Evolutionary conservation across 768 basidiomycete genomes (phyloP), one percentile per base, ranked within the genome.

Genomic region (Lactarius deliciosus): DNA sequence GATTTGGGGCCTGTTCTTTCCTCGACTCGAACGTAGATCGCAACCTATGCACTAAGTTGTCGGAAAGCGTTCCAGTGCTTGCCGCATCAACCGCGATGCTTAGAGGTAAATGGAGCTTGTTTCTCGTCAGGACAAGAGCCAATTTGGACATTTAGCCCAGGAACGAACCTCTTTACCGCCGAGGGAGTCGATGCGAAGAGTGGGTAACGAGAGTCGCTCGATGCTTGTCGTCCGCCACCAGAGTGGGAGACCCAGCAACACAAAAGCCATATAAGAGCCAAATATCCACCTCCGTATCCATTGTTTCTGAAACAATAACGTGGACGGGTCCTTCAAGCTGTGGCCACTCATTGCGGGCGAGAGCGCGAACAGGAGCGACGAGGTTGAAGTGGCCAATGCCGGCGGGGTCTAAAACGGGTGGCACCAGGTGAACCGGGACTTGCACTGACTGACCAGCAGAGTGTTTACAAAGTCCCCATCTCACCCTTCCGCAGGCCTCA

Each of bases 201-300:
- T 77, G 3, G 94, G 92, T 6, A 96, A 78, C 0, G 88, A 79
- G 16, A 90, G 81, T 32, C 96, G 85, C 73, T 95, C 84, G 34
- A 98, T 96, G 69, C 91, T 91, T 5, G 97, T 98, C 32, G 91
- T 88, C 60, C 81, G 82, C 94, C 94, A 98, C 97, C 97, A 99
- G 58, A 93, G 82, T 3, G 97, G 97, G 22, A 96, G 66, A 1
- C 89, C 89, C 8, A 93, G 77, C 40, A 96, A 69, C 41, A 97
- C 82, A 32, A 94, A 77, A 30, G 83, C 63, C 86, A 94, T 94
- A 76, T 96, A 97, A 0, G 91, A 84, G 5, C 80, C 75, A 65
- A 96, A 81, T 69, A 94, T 87, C 30, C 77, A 77, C 69, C 88
- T 79, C 36, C 90, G 81, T 30, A 28, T 62, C 13, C 45, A 20